phyloP scores from a whole-genome alignment of 345 rosid genomes.

The Populus deltoides region DNA sequence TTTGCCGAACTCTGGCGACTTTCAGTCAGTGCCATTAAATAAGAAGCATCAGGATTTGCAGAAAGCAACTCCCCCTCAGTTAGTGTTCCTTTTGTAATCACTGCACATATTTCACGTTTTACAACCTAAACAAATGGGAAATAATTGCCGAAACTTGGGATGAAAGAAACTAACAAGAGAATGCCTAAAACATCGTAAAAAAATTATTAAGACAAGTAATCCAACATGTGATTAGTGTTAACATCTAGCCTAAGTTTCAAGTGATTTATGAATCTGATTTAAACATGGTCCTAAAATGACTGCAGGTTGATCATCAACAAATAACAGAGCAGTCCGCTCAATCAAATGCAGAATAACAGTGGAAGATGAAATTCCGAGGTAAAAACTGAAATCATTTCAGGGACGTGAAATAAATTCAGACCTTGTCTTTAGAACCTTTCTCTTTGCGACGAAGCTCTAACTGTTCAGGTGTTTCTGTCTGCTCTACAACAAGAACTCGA shows the following conservation, averaged over 20 bases:
- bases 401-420: conserved; percentile 9
- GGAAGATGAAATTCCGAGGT: not conserved
- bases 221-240: not conserved
- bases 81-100: conserved; percentile 88
- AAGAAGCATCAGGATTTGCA: conserved; percentile 88
- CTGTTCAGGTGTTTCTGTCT: conserved; percentile 97
- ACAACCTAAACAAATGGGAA: conserved; percentile 64
- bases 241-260: not conserved
- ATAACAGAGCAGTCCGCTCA: not conserved
- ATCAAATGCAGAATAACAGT: not conserved
- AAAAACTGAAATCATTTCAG: not conserved
- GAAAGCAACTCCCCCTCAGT: conserved; percentile 85
- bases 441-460: conserved; percentile 87
- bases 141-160: conserved; percentile 15
- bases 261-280: not conserved
- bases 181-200: not conserved
- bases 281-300: not conserved
- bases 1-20: conserved; percentile 27
- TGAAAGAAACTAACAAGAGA: not conserved
- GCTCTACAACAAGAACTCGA: conserved; percentile 95
- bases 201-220: not conserved
- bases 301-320: not conserved
- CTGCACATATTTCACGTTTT: conserved; percentile 92
- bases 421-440: conserved; percentile 92
- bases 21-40: conserved; percentile 82